Evolutionary conservation across 2,329 filamentous ascomycete species (phyloP), one percentile per base, ranked within the genome.

Genomic region (Aspergillus chevalieri): DNA sequence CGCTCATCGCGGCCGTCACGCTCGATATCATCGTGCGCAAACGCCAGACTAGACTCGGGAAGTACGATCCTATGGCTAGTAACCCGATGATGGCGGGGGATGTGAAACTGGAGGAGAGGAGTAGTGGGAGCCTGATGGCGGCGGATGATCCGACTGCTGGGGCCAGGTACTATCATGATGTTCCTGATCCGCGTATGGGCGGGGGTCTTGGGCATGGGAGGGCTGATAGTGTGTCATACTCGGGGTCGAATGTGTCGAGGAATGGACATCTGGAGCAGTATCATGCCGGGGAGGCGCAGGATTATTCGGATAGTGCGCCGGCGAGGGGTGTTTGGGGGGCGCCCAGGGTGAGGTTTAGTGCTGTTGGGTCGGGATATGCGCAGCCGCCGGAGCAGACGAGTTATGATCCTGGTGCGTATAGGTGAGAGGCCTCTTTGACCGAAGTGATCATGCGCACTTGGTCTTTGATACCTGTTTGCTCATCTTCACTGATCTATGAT

Each of bases 21-120:
- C 67, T 83, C 41, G 80, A 83, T 60, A 57, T 79, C 30, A 65
- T 72, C 52, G 78, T 79, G 19, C 69, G 68, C 51, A 67, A 69
- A 10, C 67, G 69, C 30, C 66, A 74, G 49, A 75, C 64, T 14
- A 64, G 65, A 24, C 64, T 74, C 14, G 78, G 78, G 7, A 66
- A 64, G 4, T 82, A 82, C 59, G 65, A 70, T 47, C 70, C 69
- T 14, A 72, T 81, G 69, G 65, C 68, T 14, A 58, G 56, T 12
- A 52, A 53, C 38, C 43, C 52, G 2, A 56, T 50, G 2, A 46
- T 65, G 4, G 68, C 69, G 30, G 61, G 63, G 26, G 68, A 73
- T 47, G 55, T 67, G 38, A 74, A 73, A 50, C 45, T 67, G 54
- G 57, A 64, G 28, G 54, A 12, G 1, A 33, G 12, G 17, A 28